Evolutionary conservation across 805 yeast species (phyloP), one percentile per base, ranked within the genome.

Genomic region (Schwanniomyces vanrijiae): DNA sequence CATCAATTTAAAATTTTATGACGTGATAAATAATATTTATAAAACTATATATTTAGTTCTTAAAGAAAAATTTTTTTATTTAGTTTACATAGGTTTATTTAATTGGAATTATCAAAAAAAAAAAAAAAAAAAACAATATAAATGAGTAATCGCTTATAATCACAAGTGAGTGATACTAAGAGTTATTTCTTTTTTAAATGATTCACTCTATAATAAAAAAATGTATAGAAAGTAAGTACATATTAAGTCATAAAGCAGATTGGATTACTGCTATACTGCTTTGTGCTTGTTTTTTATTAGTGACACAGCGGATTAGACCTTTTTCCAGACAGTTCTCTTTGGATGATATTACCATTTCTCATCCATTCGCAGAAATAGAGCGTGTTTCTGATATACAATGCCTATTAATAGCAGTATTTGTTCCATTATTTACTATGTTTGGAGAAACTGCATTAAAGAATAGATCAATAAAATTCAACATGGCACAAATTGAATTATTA

Each of bases 291-390:
- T 69, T 69, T 47, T 60, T 66, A 44, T 28, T 51, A 16, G 55
- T 68, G 10, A 66, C 70, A 5, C 73, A 71, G 45, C 51, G 51
- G 7, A 62, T 71, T 4, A 50, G 44, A 44, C 76, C 75, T 9
- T 71, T 69, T 46, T 44, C 55, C 28, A 59, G 75, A 42, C 71
- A 71, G 49, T 71, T 71, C 48, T 59, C 61, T 21, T 45, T 66
- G 19, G 47, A 53, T 24, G 74, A 71, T 49, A 53, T 55, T 6
- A 48, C 66, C 9, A 60, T 71, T 37, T 62, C 68, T 31, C 73
- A 70, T 52, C 75, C 75, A 6, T 69, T 67, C 43, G 61, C 71
- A 3, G 42, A 37, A 1, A 26, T 42, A 2, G 75, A 70, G 49
- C 52, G 73, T 11, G 71, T 71, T 26, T 54, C 66, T 10, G 68